Percentiles rank a stretch among this genome's conserved stretches.
These are phyloP conservation scores for Wilcoxina mikolae DNA, from an alignment of 495 filamentous ascomycete species.

Conservation along the genomic window DNA sequence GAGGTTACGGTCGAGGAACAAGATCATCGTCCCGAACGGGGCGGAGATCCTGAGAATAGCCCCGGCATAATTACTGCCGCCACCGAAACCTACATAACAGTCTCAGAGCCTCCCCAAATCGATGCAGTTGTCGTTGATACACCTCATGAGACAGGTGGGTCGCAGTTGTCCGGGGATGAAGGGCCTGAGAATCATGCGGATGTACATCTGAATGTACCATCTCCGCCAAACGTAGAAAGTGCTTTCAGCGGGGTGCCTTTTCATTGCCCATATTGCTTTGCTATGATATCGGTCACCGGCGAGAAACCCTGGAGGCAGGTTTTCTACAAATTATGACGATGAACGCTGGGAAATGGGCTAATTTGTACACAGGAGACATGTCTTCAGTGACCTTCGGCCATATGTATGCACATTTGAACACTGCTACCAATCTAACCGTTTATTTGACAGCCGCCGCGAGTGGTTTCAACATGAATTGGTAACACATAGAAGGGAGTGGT, in stretches of 20 bases:
- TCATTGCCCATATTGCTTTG: neutral
- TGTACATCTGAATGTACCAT: neutral
- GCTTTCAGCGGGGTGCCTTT: neutral
- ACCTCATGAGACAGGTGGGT: too few species aligned
- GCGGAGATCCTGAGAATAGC: too few species aligned
- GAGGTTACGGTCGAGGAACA: too few species aligned
- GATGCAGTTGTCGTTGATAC: too few species aligned
- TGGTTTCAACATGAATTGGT: conserved; percentile 12
- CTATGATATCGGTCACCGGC: neutral
- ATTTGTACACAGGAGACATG: neutral
- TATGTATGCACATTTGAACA: conserved; percentile 16
- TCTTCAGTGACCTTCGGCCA: conserved; percentile 20
- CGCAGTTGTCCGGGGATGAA: too few species aligned
- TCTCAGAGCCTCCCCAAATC: too few species aligned
- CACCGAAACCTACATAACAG: too few species aligned
- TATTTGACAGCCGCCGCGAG: conserved; percentile 17
- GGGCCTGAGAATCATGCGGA: too few species aligned
- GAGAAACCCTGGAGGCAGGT: neutral
- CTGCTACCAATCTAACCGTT: conserved; percentile 12
- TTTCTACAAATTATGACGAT: conserved; percentile 1
- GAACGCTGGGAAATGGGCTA: neutral
- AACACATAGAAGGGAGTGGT: conserved; percentile 1
- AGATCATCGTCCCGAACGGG: too few species aligned
- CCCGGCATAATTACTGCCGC: too few species aligned
- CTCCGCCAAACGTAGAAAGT: neutral